phyloP scores from a whole-genome alignment of 495 filamentous ascomycete species.

The Aspergillus indologenus region DNA sequence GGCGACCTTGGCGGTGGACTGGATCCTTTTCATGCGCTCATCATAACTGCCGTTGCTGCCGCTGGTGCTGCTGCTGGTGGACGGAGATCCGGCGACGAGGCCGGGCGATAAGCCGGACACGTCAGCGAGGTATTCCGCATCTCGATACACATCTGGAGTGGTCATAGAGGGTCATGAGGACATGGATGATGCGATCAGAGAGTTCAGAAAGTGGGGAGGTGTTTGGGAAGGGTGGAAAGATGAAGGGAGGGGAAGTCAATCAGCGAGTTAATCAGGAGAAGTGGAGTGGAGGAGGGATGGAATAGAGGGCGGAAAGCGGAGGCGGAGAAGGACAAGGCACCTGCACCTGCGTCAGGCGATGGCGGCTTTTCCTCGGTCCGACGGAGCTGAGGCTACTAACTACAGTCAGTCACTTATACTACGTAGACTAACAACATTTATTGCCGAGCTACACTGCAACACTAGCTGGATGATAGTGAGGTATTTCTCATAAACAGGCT shows the following conservation, averaged over 20 bases:
- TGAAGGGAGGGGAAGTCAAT: background rate
- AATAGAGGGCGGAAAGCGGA: slow-evolving; percentile 1
- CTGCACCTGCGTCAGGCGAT: slow-evolving; percentile 11
- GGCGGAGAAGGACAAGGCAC: background rate
- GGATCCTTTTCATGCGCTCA: slow-evolving; percentile 37
- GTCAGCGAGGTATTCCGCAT: slow-evolving; percentile 53
- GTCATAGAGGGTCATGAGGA: slow-evolving; percentile 52
- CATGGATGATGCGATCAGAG: slow-evolving; percentile 33
- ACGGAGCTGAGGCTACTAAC: background rate
- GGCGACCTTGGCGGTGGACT: slow-evolving; percentile 44
- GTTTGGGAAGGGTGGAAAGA: slow-evolving; percentile 8
- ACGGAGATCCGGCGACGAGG: slow-evolving; percentile 23
- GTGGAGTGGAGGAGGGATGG: slow-evolving; percentile 10
- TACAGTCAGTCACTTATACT: too few species aligned
- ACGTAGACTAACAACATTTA: too few species aligned
- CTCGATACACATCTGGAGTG: slow-evolving; percentile 48
- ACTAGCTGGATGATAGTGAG: background rate
- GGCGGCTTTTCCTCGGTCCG: slow-evolving; percentile 29
- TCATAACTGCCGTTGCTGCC: slow-evolving; percentile 22
- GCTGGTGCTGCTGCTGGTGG: slow-evolving; percentile 2
- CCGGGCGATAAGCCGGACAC: slow-evolving; percentile 43
- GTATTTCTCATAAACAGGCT: background rate
- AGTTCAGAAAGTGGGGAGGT: too few species aligned
- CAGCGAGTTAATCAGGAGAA: slow-evolving; percentile 9
- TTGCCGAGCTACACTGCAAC: background rate